Percentiles rank a stretch among this genome's conserved stretches.
These are phyloP conservation scores for Kluyveromyces marxianus DNA, from an alignment of 1,139 yeast genomes.

Conservation along the genomic window DNA sequence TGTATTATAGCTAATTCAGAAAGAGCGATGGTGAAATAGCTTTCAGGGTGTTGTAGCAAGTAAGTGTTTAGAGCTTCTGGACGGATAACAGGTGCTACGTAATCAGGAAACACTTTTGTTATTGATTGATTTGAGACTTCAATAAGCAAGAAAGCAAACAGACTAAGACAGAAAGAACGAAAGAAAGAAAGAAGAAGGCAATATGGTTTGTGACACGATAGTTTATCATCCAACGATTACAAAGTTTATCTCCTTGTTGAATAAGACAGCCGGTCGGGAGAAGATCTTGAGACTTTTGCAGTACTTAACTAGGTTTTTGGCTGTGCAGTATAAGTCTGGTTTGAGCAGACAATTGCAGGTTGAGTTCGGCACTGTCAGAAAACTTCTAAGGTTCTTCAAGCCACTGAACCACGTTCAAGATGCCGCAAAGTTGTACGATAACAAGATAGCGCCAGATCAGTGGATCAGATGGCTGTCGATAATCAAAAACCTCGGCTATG, in stretches of 20 bases:
- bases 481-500: slow-evolving; percentile 63
- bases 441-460: slow-evolving; percentile 61
- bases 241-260: slow-evolving; percentile 57
- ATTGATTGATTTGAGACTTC: no score
- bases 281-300: slow-evolving; percentile 76
- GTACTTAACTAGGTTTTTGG: slow-evolving; percentile 68
- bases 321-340: slow-evolving; percentile 51
- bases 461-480: slow-evolving; percentile 45
- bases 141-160: no score
- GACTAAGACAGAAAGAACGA: no score
- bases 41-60: no score
- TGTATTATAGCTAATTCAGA: no score
- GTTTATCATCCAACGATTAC: slow-evolving; percentile 69
- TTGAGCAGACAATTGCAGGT: slow-evolving; percentile 50
- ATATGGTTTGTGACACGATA: slow-evolving; percentile 59
- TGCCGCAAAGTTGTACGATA: slow-evolving; percentile 62
- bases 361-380: slow-evolving; percentile 55
- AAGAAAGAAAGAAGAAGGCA: not conserved
- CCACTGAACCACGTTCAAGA: slow-evolving; percentile 69
- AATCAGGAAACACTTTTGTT: no score
- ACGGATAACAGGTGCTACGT: no score
- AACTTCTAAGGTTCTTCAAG: slow-evolving; percentile 78
- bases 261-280: slow-evolving; percentile 67
- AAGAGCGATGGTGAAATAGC: no score
- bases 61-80: no score